Evolutionary conservation across 106 monocot species (phyloP).

Genomic region (Dendrobium nobile): DNA sequence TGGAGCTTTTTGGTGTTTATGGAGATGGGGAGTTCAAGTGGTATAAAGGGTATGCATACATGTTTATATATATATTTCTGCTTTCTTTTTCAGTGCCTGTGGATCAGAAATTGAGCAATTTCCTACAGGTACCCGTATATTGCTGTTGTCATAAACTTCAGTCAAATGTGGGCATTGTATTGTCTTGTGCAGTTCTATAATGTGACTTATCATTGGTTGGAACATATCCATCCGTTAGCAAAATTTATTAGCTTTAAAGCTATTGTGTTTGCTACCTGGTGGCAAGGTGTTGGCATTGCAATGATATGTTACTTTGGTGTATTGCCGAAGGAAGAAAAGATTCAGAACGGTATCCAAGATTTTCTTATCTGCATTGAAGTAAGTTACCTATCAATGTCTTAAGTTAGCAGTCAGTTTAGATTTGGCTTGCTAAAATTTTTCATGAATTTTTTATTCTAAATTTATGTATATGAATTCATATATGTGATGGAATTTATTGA

Average conservation of each 20-base stretch:
- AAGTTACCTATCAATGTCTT: slow-evolving; percentile 10
- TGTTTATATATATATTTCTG: not conserved
- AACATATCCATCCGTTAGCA: slow-evolving; percentile 60
- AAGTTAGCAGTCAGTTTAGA: not conserved
- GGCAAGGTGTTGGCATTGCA: slow-evolving; percentile 85
- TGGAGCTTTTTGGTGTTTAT: slow-evolving; percentile 77
- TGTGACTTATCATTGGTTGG: slow-evolving; percentile 55
- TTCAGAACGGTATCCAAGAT: slow-evolving; percentile 74
- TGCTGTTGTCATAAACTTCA: slow-evolving; percentile 70
- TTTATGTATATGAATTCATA: not conserved
- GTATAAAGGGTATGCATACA: slow-evolving; percentile 67
- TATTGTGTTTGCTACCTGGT: slow-evolving; percentile 93
- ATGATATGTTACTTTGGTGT: slow-evolving; percentile 64
- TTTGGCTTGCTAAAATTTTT: not conserved
- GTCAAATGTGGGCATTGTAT: slow-evolving; percentile 90
- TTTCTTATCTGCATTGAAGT: slow-evolving; percentile 91
- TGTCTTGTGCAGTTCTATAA: slow-evolving; percentile 88
- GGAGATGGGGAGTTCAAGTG: slow-evolving; percentile 87
- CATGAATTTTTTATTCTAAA: not conserved
- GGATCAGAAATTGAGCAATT: not conserved
- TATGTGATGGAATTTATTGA: not conserved
- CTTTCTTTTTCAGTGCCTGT: not conserved
- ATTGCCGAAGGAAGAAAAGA: slow-evolving; percentile 59
- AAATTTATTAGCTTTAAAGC: slow-evolving; percentile 97
- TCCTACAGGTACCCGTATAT: slow-evolving; percentile 76